Conservation (phyloP, 495 filamentous ascomycete species). For the Podospora tetraspora region DNA sequence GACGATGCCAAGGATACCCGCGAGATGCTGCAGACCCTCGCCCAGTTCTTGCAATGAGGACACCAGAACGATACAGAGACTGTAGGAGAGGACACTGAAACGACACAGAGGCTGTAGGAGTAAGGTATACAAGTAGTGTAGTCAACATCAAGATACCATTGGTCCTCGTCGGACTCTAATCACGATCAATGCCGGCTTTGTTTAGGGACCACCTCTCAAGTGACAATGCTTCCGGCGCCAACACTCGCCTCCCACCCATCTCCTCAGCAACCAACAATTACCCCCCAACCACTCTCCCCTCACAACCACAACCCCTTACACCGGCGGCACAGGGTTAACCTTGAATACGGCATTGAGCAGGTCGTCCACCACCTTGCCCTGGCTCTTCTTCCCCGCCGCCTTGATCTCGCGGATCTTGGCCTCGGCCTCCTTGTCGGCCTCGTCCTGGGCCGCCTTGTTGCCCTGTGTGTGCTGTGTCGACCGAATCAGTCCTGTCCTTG, state of each 20-base stretch:
- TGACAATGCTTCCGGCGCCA: not conserved
- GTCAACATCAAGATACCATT: constrained; percentile 24
- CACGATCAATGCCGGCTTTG: constrained; percentile 3
- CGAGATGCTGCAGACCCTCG: constrained; percentile 66
- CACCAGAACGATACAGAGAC: not conserved
- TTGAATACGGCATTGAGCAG: constrained; percentile 70
- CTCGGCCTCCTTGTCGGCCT: constrained; percentile 77
- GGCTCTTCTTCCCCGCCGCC: constrained; percentile 68
- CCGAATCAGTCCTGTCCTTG: not conserved
- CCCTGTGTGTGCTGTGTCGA: constrained; percentile 67
- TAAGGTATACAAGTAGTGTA: constrained; percentile 10
- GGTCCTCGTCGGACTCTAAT: constrained; percentile 3
- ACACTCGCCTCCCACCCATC: not conserved
- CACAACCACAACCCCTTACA: not conserved
- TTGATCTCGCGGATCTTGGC: constrained; percentile 77
- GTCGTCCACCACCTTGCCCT: constrained; percentile 72
- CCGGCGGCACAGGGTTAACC: constrained; percentile 15
- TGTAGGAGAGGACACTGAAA: too few relatives aligned
- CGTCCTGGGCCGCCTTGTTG: constrained; percentile 81
- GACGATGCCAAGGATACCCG: constrained; percentile 54
- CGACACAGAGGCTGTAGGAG: not conserved
- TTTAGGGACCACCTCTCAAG: constrained; percentile 1
- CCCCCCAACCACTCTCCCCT: too few relatives aligned
- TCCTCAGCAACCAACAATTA: too few relatives aligned
- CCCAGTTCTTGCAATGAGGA: constrained; percentile 50